Evolutionary conservation across 2,329 filamentous ascomycete species (phyloP).

Genomic region (Thielaviopsis ethacetica): DNA sequence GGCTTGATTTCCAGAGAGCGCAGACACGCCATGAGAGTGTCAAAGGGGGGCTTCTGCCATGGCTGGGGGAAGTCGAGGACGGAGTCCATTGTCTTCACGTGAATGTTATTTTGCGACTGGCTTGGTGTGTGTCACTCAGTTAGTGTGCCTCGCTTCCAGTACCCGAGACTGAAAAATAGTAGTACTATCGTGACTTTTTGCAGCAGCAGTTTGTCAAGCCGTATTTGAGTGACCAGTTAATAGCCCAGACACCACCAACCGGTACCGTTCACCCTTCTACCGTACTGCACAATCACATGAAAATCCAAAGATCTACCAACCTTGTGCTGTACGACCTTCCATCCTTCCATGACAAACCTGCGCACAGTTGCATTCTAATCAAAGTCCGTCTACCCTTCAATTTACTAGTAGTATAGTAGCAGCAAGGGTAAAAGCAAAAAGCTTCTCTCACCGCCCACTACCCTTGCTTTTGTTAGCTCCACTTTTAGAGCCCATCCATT

Average conservation of each 20-base stretch:
- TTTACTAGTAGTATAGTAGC: neutral
- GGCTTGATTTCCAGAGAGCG: conserved; percentile 49
- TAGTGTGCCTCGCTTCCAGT: too few species aligned
- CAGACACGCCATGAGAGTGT: conserved; percentile 49
- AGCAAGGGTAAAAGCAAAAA: neutral
- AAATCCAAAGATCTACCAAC: neutral
- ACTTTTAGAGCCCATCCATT: neutral
- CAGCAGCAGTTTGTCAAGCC: too few species aligned
- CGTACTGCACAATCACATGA: neutral
- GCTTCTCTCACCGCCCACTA: neutral
- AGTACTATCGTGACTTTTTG: too few species aligned
- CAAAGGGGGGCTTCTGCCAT: conserved; percentile 56
- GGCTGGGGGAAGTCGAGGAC: conserved; percentile 58
- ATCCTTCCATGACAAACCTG: neutral
- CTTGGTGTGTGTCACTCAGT: too few species aligned
- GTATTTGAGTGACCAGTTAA: neutral
- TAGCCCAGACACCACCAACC: neutral
- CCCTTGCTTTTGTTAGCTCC: neutral
- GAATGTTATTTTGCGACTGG: too few species aligned
- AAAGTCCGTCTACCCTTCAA: neutral
- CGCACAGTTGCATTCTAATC: neutral
- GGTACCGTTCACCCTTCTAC: neutral
- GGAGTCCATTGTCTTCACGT: conserved; percentile 2
- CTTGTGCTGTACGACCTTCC: neutral
- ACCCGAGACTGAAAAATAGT: too few species aligned